Conservation (phyloP, 306 rosid species). For the Echinosophora koreensis region DNA sequence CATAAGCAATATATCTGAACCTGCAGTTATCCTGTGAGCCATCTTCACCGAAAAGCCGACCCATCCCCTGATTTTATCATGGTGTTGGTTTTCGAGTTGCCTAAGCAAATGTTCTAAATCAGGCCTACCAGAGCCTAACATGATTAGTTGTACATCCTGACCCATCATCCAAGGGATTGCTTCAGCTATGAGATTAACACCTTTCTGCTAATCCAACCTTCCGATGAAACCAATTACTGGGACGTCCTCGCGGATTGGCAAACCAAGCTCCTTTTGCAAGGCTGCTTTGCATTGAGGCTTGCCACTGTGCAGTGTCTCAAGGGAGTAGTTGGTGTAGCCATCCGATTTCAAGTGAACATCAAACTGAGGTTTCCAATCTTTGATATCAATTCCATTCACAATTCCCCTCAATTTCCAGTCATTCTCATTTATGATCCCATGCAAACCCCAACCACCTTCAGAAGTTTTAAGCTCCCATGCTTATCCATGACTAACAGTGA, state of each 20-base stretch:
- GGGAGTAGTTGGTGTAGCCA: conserved; percentile 86
- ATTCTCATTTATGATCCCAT: conserved; percentile 76
- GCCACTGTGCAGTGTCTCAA: conserved; percentile 72
- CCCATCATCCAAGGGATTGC: conserved; percentile 92
- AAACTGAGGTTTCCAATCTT: conserved; percentile 82
- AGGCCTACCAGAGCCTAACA: conserved; percentile 88
- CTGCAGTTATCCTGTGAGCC: conserved; percentile 96
- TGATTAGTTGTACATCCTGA: conserved; percentile 83
- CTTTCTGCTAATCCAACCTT: conserved; percentile 89
- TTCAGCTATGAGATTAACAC: conserved; percentile 86
- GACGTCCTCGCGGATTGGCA: conserved; percentile 78
- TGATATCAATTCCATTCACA: conserved; percentile 87
- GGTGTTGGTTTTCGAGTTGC: conserved; percentile 61
- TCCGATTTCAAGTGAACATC: conserved; percentile 79
- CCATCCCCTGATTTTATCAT: conserved; percentile 78
- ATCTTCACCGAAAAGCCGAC: conserved; percentile 87
- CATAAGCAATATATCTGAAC: conserved; percentile 90
- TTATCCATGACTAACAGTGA: conserved; percentile 96
- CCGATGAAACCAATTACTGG: conserved; percentile 84
- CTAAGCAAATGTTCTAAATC: conserved; percentile 85
- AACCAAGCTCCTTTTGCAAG: conserved; percentile 87
- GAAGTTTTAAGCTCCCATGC: conserved; percentile 86
- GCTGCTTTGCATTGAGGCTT: conserved; percentile 89
- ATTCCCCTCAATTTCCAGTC: conserved; percentile 93
- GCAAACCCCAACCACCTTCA: conserved; percentile 98